Conservation (phyloP, 352 stramenopile species). For the Globisporangium irregulare region DNA sequence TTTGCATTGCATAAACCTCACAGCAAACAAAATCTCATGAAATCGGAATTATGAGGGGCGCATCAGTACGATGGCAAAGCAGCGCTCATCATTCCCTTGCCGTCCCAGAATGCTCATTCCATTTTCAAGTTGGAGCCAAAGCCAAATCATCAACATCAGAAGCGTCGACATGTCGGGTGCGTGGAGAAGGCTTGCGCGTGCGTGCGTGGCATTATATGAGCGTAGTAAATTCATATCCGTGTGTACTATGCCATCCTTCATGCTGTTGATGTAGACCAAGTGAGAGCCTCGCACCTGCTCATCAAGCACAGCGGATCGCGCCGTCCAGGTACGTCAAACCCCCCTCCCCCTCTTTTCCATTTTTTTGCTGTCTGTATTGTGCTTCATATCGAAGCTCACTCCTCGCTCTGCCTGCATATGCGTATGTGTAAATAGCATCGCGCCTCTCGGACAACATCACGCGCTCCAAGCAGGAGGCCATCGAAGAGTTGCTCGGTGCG, state of each 20-base stretch:
- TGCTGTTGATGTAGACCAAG: constrained; percentile 34
- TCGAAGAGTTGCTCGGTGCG: constrained; percentile 70
- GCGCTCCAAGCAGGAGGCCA: constrained; percentile 89
- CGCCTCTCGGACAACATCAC: constrained; percentile 91
- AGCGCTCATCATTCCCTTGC: too few species aligned
- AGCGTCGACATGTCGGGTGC: constrained; percentile 5
- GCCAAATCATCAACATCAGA: not conserved
- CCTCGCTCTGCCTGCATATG: too few species aligned
- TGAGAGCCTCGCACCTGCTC: constrained; percentile 89
- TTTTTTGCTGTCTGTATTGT: not conserved
- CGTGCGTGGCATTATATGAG: too few species aligned
- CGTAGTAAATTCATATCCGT: too few species aligned
- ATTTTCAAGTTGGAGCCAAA: constrained; percentile 1
- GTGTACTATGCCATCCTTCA: too few species aligned
- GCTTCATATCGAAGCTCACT: not conserved
- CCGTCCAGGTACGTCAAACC: constrained; percentile 46
- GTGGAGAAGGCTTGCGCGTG: not conserved
- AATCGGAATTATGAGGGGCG: too few species aligned
- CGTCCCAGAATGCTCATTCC: not conserved
- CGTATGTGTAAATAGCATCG: constrained; percentile 36
- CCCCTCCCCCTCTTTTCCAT: not conserved
- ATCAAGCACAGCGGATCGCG: constrained; percentile 94
- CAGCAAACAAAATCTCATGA: too few species aligned
- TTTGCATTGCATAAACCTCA: too few species aligned
- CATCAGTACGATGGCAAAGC: too few species aligned